phyloP scores from a whole-genome alignment of 139 green algal genomes.

The Auxenochlorella pyrenoidosa region DNA sequence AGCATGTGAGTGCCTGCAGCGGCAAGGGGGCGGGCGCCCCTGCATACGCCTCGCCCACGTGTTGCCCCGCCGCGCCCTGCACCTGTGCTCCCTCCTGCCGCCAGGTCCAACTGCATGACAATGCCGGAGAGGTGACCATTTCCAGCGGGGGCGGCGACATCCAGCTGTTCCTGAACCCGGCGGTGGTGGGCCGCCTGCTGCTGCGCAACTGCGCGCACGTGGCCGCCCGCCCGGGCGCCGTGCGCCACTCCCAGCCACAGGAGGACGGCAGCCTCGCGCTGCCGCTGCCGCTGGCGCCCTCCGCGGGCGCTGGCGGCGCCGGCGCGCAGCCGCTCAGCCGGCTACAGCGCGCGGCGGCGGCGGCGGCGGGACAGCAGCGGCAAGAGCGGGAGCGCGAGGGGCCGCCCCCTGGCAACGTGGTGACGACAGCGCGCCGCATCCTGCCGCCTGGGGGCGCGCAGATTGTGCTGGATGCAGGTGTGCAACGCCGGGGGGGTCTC shows the following conservation, averaged over 20 bases:
- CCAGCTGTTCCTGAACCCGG: conserved; percentile 10
- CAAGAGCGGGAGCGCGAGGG: background rate
- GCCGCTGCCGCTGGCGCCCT: background rate
- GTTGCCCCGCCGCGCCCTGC: background rate
- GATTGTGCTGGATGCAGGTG: conserved; percentile 19
- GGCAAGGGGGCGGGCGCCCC: no score
- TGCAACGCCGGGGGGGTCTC: background rate
- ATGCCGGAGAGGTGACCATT: background rate
- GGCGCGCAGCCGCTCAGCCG: background rate
- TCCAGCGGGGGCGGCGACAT: conserved; percentile 26
- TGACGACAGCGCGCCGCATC: background rate
- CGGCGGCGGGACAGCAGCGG: background rate
- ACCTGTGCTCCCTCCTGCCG: background rate
- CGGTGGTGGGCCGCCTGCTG: background rate
- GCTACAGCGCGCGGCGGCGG: conserved; percentile 8
- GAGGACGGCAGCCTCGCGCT: conserved; percentile 4
- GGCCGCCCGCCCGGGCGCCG: background rate
- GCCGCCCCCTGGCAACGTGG: conserved; percentile 24
- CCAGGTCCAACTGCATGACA: conserved; percentile 23
- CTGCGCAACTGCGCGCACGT: background rate
- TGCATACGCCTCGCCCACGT: no score
- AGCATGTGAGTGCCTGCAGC: no score
- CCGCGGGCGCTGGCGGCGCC: background rate
- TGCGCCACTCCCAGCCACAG: background rate
- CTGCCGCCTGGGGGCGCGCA: background rate